These are phyloP conservation scores for Blastomyces parvus DNA, from an alignment of 2,329 filamentous ascomycete species.

Conservation along the genomic window DNA sequence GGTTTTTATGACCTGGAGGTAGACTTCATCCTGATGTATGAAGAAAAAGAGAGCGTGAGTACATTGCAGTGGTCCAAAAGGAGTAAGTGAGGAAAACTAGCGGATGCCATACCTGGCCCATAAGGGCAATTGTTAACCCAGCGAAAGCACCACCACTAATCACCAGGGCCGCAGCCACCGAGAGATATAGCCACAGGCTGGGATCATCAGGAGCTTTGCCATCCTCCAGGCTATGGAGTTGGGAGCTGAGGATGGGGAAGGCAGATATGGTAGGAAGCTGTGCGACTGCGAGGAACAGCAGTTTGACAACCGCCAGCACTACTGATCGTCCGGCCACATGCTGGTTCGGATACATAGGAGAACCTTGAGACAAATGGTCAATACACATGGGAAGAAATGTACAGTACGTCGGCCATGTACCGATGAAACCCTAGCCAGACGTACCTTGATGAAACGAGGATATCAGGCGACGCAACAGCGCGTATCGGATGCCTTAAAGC, in stretches of 20 bases:
- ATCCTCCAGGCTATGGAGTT: conserved; percentile 26
- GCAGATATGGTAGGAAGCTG: conserved; percentile 33
- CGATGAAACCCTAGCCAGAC: background rate
- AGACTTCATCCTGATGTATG: conserved; percentile 69
- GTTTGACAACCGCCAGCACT: conserved; percentile 34
- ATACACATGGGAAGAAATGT: background rate
- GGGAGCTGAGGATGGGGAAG: conserved; percentile 25
- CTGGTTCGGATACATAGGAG: conserved; percentile 21
- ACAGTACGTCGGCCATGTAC: background rate
- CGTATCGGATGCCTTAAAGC: background rate
- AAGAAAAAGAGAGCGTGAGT: background rate
- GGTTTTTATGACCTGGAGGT: conserved; percentile 84
- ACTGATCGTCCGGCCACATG: conserved; percentile 31
- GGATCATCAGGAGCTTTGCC: conserved; percentile 50
- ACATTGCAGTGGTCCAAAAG: background rate
- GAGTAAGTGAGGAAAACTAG: background rate
- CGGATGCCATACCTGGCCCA: conserved; percentile 47
- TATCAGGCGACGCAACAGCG: background rate
- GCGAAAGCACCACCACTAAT: conserved; percentile 87
- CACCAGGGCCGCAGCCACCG: conserved; percentile 69
- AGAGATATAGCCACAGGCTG: conserved; percentile 69
- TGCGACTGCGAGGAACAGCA: conserved; percentile 30
- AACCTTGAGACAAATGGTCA: background rate
- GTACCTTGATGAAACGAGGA: background rate
- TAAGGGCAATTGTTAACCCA: conserved; percentile 63